Percentiles rank a stretch among this genome's conserved stretches.
These are phyloP conservation scores for Tritrichomonas musculus DNA, from an alignment of 208 protist species.

Conservation along the genomic window DNA sequence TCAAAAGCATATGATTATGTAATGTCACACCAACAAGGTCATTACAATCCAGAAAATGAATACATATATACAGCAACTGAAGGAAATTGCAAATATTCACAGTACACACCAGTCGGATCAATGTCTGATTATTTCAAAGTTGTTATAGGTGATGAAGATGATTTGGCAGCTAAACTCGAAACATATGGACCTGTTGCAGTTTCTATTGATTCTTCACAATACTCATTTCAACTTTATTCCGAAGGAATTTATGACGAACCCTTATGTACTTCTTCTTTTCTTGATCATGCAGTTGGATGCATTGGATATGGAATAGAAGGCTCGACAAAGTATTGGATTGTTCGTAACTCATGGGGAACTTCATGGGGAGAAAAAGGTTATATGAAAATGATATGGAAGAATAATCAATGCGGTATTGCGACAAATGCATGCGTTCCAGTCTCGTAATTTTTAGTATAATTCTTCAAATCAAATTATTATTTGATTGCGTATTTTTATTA, in stretches of 20 bases:
- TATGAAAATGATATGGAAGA: no score
- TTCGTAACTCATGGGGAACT: no score
- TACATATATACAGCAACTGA: background rate
- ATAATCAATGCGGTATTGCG: constrained; percentile 45
- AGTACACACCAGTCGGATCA: background rate
- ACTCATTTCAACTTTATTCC: constrained; percentile 42
- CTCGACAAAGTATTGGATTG: constrained; percentile 39
- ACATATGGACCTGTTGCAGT: background rate
- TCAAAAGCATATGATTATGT: background rate
- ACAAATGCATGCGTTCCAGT: constrained; percentile 32
- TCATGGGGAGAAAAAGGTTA: no score
- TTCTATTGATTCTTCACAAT: background rate
- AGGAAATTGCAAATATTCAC: background rate
- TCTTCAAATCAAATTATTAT: background rate
- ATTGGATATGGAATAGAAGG: constrained; percentile 35
- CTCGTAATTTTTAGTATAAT: background rate
- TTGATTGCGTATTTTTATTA: background rate
- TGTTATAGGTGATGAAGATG: background rate
- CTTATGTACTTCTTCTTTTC: background rate
- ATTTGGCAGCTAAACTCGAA: background rate
- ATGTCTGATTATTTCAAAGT: background rate
- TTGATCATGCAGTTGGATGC: constrained; percentile 45
- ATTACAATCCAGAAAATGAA: background rate
- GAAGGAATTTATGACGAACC: constrained; percentile 45
- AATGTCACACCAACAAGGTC: background rate